phyloP scores from a whole-genome alignment of 1,284 basidiomycete genomes.

The Phlebopus sp. region DNA sequence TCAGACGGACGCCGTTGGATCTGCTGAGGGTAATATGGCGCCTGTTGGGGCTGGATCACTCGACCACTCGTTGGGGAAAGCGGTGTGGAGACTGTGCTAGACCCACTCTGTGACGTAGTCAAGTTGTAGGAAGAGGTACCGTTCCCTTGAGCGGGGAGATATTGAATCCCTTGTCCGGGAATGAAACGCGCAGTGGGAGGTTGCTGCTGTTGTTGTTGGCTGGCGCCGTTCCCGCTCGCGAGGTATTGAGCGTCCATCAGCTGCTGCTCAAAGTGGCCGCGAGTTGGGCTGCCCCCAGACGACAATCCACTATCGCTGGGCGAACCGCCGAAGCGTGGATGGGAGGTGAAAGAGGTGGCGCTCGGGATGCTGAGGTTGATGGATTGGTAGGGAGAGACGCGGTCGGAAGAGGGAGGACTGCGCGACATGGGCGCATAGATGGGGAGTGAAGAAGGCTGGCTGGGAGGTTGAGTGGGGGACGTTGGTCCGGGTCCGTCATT shows the following conservation, averaged over 20 bases:
- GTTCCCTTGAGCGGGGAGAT: slow-evolving; percentile 43
- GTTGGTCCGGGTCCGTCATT: slow-evolving; percentile 46
- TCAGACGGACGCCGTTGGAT: slow-evolving; percentile 54
- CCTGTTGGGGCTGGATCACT: slow-evolving; percentile 41
- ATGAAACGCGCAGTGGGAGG: slow-evolving; percentile 55
- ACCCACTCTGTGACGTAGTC: slow-evolving; percentile 36
- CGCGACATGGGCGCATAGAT: slow-evolving; percentile 67
- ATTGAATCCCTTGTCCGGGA: slow-evolving; percentile 63
- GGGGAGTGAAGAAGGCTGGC: slow-evolving; percentile 64
- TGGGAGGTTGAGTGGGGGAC: slow-evolving; percentile 45
- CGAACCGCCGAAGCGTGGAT: slow-evolving; percentile 48
- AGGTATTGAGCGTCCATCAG: slow-evolving; percentile 37
- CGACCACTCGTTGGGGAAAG: slow-evolving; percentile 45
- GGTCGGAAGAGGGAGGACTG: slow-evolving; percentile 54
- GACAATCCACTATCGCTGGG: slow-evolving; percentile 56
- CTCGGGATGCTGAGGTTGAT: slow-evolving; percentile 56
- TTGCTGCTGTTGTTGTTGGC: slow-evolving; percentile 28
- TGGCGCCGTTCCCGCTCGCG: slow-evolving; percentile 22
- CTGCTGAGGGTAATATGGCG: slow-evolving; percentile 30
- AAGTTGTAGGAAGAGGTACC: slow-evolving; percentile 31
- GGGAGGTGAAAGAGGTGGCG: slow-evolving; percentile 39
- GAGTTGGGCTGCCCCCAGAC: slow-evolving; percentile 39
- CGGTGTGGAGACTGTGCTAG: slow-evolving; percentile 36
- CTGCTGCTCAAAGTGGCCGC: slow-evolving; percentile 40
- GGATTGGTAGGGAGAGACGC: slow-evolving; percentile 54